Evolutionary conservation across 495 filamentous ascomycete genomes (phyloP).

Genomic region (Aspergillus sparsus): DNA sequence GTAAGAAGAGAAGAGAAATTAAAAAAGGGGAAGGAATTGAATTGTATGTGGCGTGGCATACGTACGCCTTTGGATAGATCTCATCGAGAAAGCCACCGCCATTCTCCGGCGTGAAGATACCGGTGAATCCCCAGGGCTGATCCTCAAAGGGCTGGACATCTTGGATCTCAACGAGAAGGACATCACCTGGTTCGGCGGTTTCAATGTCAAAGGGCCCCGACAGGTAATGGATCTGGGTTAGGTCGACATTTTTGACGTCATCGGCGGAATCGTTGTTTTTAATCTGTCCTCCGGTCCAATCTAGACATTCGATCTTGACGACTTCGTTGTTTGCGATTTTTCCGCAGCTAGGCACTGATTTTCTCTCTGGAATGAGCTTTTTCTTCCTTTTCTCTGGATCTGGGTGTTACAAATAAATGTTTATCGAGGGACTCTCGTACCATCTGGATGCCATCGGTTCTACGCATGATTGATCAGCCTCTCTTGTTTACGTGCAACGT

Average conservation of each 20-base stretch:
- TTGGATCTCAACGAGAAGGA: constrained; percentile 90
- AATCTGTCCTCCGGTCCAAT: constrained; percentile 89
- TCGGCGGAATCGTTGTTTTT: constrained; percentile 86
- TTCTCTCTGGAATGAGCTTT: constrained; percentile 9
- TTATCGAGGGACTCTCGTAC: constrained; percentile 46
- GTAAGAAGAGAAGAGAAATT: background rate
- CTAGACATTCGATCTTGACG: constrained; percentile 94
- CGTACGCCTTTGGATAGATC: constrained; percentile 77
- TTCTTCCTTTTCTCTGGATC: no score
- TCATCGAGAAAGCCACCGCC: constrained; percentile 93
- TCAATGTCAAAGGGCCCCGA: constrained; percentile 91
- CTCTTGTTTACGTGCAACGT: constrained; percentile 1
- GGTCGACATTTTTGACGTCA: constrained; percentile 81
- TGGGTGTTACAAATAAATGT: no score
- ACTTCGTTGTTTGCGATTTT: constrained; percentile 83
- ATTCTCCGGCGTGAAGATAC: constrained; percentile 79
- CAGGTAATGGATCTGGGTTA: constrained; percentile 83
- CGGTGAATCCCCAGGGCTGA: constrained; percentile 89
- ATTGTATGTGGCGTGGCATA: background rate
- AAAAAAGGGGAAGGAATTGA: background rate
- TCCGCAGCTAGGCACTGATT: constrained; percentile 70
- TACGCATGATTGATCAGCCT: constrained; percentile 28
- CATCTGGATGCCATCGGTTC: constrained; percentile 96
- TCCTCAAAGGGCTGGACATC: constrained; percentile 91
- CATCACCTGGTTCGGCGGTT: constrained; percentile 81